Conservation (phyloP, 1,139 yeast genomes). For the Diutina neorugosa region DNA sequence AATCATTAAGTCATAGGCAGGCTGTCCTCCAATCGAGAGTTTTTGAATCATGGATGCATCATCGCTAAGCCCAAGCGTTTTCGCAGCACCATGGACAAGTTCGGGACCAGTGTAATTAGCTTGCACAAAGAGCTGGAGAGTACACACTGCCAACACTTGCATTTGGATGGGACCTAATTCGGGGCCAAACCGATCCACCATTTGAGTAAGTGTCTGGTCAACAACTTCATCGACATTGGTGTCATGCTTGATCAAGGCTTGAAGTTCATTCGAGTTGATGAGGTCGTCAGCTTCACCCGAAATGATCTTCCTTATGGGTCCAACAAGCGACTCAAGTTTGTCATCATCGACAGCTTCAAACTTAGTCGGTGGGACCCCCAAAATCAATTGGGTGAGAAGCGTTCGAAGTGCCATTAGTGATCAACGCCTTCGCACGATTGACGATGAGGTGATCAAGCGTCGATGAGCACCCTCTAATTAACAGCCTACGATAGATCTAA, state of each 20-base stretch:
- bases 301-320: neutral
- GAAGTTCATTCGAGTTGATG: neutral
- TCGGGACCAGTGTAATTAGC: slow-evolving; percentile 80
- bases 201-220: neutral
- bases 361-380: neutral
- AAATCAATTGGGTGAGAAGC: neutral
- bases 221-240: neutral
- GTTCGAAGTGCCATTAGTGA: neutral
- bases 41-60: slow-evolving; percentile 14
- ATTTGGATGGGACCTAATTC: slow-evolving; percentile 1
- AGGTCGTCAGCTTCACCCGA: neutral
- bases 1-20: slow-evolving; percentile 46
- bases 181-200: neutral
- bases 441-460: neutral
- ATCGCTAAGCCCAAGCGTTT: slow-evolving; percentile 17
- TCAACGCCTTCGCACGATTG: neutral
- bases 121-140: slow-evolving; percentile 62
- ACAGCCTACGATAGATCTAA: too few species aligned
- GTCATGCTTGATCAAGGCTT: neutral
- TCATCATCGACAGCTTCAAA: neutral
- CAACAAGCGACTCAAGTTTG: neutral
- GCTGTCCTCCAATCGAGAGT: slow-evolving; percentile 47
- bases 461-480: neutral
- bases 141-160: slow-evolving; percentile 38
- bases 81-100: slow-evolving; percentile 19